phyloP scores from a whole-genome alignment of 2,329 filamentous ascomycete genomes.

The Calonectria pseudoturangicola region DNA sequence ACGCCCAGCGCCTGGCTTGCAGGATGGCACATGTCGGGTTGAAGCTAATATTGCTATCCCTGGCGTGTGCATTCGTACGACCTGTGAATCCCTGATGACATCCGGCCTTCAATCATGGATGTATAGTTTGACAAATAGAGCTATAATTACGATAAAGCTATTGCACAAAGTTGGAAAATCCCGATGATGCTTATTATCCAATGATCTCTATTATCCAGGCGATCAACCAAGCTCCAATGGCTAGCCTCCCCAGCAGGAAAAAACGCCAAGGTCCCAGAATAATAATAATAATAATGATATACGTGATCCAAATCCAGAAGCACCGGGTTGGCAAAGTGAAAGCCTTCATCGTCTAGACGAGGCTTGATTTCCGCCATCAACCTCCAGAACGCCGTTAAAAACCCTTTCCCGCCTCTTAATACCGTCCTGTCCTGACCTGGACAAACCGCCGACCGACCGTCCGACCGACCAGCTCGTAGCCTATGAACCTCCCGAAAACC shows the following conservation, averaged over 20 bases:
- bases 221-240: conserved; percentile 32
- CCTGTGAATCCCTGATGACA: conserved; percentile 32
- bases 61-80: conserved; percentile 47
- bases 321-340: conserved; percentile 42
- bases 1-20: conserved; percentile 23
- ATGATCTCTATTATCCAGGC: conserved; percentile 33
- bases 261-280: conserved; percentile 46
- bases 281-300: conserved; percentile 26
- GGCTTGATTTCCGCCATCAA: conserved; percentile 36
- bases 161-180: conserved; percentile 23
- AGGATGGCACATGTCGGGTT: conserved; percentile 25
- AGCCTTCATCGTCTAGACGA: conserved; percentile 41
- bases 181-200: conserved; percentile 35
- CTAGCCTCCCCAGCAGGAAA: conserved; percentile 35
- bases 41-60: conserved; percentile 17
- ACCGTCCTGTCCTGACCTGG: conserved; percentile 34
- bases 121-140: neutral
- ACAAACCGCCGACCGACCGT: conserved; percentile 30
- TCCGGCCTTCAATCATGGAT: conserved; percentile 38
- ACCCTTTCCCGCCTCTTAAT: conserved; percentile 22
- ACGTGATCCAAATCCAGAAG: conserved; percentile 40
- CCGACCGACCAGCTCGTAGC: conserved; percentile 33
- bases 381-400: conserved; percentile 51
- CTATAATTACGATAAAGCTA: conserved; percentile 1
- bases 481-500: conserved; percentile 21